These are phyloP conservation scores for Gonium pectorale DNA, from an alignment of 139 green algal species.

Conservation along the genomic window DNA sequence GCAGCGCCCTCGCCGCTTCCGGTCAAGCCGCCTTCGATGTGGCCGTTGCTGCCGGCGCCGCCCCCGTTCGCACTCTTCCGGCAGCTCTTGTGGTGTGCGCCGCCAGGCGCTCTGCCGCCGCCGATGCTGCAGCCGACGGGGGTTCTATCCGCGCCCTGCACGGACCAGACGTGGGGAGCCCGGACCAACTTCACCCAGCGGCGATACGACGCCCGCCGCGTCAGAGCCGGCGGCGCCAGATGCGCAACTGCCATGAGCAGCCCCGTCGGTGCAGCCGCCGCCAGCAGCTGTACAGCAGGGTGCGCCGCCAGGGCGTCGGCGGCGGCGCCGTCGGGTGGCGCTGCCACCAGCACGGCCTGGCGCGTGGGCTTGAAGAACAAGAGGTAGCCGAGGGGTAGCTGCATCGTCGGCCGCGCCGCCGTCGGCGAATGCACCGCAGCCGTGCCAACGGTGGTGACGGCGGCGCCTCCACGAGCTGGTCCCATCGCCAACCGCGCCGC, in stretches of 20 bases:
- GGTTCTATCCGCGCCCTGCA: background rate
- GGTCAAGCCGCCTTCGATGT: background rate
- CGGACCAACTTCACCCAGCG: conserved; percentile 45
- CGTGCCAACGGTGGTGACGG: background rate
- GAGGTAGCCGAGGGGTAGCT: background rate
- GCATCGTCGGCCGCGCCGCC: background rate
- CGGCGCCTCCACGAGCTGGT: background rate
- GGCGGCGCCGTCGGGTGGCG: background rate
- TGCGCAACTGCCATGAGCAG: conserved; percentile 53
- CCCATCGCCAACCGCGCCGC: too few species aligned
- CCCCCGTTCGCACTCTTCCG: too few species aligned
- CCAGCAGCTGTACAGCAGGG: conserved; percentile 18
- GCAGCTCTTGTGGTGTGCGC: too few species aligned
- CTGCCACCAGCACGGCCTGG: background rate
- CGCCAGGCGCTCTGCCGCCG: background rate
- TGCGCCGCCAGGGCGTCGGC: background rate
- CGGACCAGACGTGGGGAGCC: conserved; percentile 50
- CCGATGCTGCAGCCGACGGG: background rate
- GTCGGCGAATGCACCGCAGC: background rate
- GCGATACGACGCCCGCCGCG: conserved; percentile 8
- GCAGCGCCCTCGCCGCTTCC: background rate
- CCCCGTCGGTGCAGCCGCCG: background rate
- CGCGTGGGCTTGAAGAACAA: background rate
- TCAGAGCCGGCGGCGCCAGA: conserved; percentile 31
- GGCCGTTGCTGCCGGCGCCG: background rate